Evolutionary conservation across 768 basidiomycete genomes (phyloP), one percentile per base, ranked within the genome.

Genomic region (Tricholoma sp.): DNA sequence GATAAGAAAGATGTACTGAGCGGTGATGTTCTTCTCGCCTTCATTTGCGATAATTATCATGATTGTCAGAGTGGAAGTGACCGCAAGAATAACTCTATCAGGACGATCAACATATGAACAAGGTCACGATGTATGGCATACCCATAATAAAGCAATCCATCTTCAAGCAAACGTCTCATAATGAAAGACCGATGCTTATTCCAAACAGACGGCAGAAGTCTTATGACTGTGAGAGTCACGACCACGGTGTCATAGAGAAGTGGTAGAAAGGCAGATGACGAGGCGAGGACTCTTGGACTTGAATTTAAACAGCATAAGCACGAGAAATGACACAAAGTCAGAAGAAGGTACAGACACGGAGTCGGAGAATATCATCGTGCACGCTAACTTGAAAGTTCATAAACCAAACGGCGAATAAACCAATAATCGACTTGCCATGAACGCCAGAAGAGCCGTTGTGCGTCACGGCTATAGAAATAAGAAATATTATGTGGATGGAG

Each of bases 241-340:
- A 79, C 67, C 46, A 74, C 69, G 1, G 76, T 79, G 56, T 81
- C 77, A 56, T 79, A 81, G 18, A 78, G 66, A 41, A 81, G 71
- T 4, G 79, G 79, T 1, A 81, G 62, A 79, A 79, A 81, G 1
- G 79, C 79, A 1, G 77, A 79, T 58, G 84, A 70, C 29, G 83
- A 75, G 11, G 77, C 74, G 8, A 70, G 57, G 32, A 51, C 59
- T 43, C 73, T 74, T 64, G 76, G 78, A 50, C 47, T 60, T 66
- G 69, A 31, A n/a, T n/a, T 14, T 52, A 21, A 18, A 14, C 9
- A 57, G 34, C 19, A 9, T 16, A 14, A 19, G 19, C 37, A 7
- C 31, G 49, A 21, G 32, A 24, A 18, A 19, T 27, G 34, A 54
- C n/a, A n/a, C 72, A 65, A 32, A 64, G 67, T 21, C 34, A 67